These are phyloP conservation scores for Torulaspora maleeae DNA, from an alignment of 805 yeast genomes.

Conservation along the genomic window DNA sequence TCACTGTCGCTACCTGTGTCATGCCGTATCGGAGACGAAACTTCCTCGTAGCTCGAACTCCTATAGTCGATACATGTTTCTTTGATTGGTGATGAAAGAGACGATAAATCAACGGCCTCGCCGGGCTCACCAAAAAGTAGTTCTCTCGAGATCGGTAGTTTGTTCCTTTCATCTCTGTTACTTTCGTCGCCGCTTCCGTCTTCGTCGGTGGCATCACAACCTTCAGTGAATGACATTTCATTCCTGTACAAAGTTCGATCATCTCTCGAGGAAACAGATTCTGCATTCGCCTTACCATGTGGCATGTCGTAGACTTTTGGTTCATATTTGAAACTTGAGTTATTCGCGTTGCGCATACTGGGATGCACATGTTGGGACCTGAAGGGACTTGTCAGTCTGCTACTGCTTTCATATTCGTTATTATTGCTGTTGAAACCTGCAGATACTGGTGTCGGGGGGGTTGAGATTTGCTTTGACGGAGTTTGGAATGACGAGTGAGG, in stretches of 20 bases:
- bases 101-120: slow-evolving; percentile 29
- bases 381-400: slow-evolving; percentile 11
- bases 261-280: slow-evolving; percentile 10
- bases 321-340: slow-evolving; percentile 35
- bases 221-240: slow-evolving; percentile 3
- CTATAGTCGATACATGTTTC: slow-evolving; percentile 1
- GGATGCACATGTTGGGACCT: slow-evolving; percentile 6
- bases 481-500: slow-evolving; percentile 27
- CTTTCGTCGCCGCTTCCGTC: not conserved
- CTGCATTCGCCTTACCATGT: slow-evolving; percentile 12
- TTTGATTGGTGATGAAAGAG: slow-evolving; percentile 4
- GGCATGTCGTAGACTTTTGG: slow-evolving; percentile 39
- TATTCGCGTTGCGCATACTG: slow-evolving; percentile 1
- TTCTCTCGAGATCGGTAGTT: slow-evolving; percentile 8
- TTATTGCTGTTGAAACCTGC: slow-evolving; percentile 3
- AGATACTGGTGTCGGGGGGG: slow-evolving; percentile 12
- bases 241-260: slow-evolving; percentile 8
- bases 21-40: slow-evolving; percentile 1
- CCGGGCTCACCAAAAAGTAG: slow-evolving; percentile 34
- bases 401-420: not conserved
- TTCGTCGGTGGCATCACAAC: slow-evolving; percentile 3
- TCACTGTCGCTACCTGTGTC: not conserved
- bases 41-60: slow-evolving; percentile 3
- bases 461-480: slow-evolving; percentile 22
- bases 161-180: not conserved